A percentile compares a stretch with the other conserved stretches of the same genome.
Conservation (phyloP, 2,329 filamentous ascomycete species). For the Penicillium sp. region DNA sequence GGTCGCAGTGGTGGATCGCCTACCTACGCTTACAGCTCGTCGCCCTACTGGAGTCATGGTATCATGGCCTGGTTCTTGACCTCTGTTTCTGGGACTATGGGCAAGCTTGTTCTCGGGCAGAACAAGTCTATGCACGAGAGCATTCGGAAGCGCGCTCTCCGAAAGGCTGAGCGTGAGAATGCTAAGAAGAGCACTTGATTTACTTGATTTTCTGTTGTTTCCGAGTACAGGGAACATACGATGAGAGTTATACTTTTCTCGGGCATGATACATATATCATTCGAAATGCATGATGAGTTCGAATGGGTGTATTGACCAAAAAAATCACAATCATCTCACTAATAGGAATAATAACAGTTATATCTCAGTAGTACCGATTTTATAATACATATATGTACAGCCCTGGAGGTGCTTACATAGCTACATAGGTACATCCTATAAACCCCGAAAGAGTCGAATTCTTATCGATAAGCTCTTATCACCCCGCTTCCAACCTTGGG, state of each 20-base stretch:
- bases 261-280: background rate
- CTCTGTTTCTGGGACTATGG: constrained; percentile 60
- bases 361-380: background rate
- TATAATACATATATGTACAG: background rate
- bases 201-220: background rate
- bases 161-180: constrained; percentile 81
- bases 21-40: constrained; percentile 77
- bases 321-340: background rate
- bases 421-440: too few species aligned
- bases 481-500: background rate
- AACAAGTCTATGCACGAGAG: constrained; percentile 75
- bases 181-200: constrained; percentile 44
- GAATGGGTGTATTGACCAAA: background rate
- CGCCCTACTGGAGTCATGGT: constrained; percentile 90
- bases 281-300: background rate
- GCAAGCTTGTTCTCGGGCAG: constrained; percentile 55
- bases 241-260: background rate
- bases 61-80: constrained; percentile 80
- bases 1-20: constrained; percentile 76
- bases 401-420: too few species aligned
- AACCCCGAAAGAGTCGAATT: background rate
- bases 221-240: background rate
- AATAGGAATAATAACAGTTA: background rate
- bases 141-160: constrained; percentile 78
- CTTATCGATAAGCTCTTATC: constrained; percentile 5